A percentile compares a stretch with the other conserved stretches of the same genome.
These are phyloP conservation scores for Radiomyces spectabilis DNA, from an alignment of 192 early-diverging fungal genomes.

Conservation along the genomic window DNA sequence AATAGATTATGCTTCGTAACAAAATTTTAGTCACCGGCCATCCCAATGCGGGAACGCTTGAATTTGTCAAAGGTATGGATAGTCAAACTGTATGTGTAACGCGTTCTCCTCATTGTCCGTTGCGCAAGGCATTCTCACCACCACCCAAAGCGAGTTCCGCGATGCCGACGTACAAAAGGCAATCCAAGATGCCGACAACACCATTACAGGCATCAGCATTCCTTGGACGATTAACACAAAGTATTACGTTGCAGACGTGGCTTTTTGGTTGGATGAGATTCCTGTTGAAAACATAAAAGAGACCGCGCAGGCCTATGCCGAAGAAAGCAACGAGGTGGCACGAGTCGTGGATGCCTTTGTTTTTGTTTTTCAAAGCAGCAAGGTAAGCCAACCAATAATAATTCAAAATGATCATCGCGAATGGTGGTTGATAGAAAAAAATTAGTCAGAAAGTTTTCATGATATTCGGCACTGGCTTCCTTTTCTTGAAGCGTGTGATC, in stretches of 20 bases:
- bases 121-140: no score
- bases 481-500: conserved; percentile 45
- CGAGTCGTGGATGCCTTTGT: conserved; percentile 53
- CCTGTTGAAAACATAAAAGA: conserved; percentile 5
- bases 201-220: conserved; percentile 32
- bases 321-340: conserved; percentile 33
- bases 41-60: conserved; percentile 38
- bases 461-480: conserved; percentile 43
- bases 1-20: conserved; percentile 29
- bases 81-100: no score
- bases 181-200: no score
- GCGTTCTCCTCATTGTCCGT: no score
- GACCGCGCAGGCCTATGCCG: conserved; percentile 7
- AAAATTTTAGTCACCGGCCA: conserved; percentile 54
- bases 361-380: conserved; percentile 50
- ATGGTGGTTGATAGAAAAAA: no score
- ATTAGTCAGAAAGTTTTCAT: conserved; percentile 51
- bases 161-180: no score
- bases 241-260: conserved; percentile 58
- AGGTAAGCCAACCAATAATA: no score
- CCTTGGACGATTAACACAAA: conserved; percentile 56
- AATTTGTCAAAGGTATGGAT: conserved; percentile 51
- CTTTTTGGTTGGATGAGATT: conserved; percentile 58
- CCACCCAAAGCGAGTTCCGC: no score
- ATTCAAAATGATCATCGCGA: no score